These are phyloP conservation scores for Yueomyces sp. DNA, from an alignment of 805 yeast genomes.

Conservation along the genomic window DNA sequence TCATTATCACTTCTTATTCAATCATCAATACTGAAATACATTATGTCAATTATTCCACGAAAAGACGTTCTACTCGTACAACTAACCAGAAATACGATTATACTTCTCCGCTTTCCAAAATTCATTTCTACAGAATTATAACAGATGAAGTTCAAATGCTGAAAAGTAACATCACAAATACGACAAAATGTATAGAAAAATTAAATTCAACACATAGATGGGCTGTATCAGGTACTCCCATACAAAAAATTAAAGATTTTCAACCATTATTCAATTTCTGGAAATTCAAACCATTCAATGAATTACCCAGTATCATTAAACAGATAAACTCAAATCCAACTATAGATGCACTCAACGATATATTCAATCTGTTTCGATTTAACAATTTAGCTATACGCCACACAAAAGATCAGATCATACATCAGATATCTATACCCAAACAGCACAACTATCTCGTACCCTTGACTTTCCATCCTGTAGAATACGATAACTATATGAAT, in stretches of 20 bases:
- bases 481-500: slow-evolving; percentile 69
- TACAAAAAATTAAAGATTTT: slow-evolving; percentile 54
- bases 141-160: slow-evolving; percentile 95
- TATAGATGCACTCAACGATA: slow-evolving; percentile 26
- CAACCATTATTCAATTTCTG: slow-evolving; percentile 59
- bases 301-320: slow-evolving; percentile 11
- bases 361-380: slow-evolving; percentile 37
- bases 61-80: slow-evolving; percentile 20
- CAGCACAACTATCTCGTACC: slow-evolving; percentile 61
- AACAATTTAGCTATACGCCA: slow-evolving; percentile 53
- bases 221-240: slow-evolving; percentile 97
- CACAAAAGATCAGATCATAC: slow-evolving; percentile 68
- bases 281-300: slow-evolving; percentile 50
- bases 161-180: slow-evolving; percentile 50
- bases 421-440: slow-evolving; percentile 65
- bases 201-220: slow-evolving; percentile 83
- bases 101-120: slow-evolving; percentile 67
- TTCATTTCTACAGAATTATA: slow-evolving; percentile 82
- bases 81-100: slow-evolving; percentile 33
- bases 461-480: slow-evolving; percentile 69
- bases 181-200: slow-evolving; percentile 66
- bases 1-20: slow-evolving; percentile 68
- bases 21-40: slow-evolving; percentile 65
- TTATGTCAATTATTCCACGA: slow-evolving; percentile 59
- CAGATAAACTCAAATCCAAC: slow-evolving; percentile 10